Evolutionary conservation across 345 rosid genomes (phyloP).

Genomic region (Punica granatum): DNA sequence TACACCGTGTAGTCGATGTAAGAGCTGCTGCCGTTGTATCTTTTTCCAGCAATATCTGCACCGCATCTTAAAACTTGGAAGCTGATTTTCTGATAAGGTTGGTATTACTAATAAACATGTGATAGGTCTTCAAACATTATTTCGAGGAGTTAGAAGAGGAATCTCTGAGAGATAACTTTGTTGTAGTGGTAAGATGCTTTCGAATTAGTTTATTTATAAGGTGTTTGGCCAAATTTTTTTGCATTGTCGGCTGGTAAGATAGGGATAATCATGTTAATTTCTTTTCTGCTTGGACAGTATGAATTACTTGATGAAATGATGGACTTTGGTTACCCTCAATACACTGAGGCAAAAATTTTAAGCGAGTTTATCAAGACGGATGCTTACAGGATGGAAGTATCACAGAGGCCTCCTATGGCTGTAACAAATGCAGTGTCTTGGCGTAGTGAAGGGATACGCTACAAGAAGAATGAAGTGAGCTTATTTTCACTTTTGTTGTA

Average conservation of each 20-base stretch:
- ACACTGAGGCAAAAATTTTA: slow-evolving; percentile 82
- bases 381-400: slow-evolving; percentile 94
- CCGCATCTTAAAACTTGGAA: not conserved
- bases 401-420: slow-evolving; percentile 99
- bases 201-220: not conserved
- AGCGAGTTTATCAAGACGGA: slow-evolving; percentile 97
- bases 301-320: slow-evolving; percentile 99
- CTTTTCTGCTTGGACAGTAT: slow-evolving; percentile 45
- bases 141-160: slow-evolving; percentile 97
- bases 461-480: slow-evolving; percentile 88
- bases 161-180: slow-evolving; percentile 94
- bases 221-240: not conserved
- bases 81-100: not conserved
- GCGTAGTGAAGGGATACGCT: slow-evolving; percentile 90
- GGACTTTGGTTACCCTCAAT: slow-evolving; percentile 98
- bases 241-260: not conserved
- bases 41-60: not conserved
- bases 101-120: not conserved
- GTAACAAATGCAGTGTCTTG: slow-evolving; percentile 97
- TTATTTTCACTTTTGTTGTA: slow-evolving; percentile 4
- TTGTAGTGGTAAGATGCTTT: slow-evolving; percentile 76
- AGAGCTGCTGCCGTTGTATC: slow-evolving; percentile 18
- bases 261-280: not conserved
- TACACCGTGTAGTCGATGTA: slow-evolving; percentile 92
- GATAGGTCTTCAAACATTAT: slow-evolving; percentile 92